These are phyloP conservation scores for Diaporthe batatas DNA, from an alignment of 2,329 filamentous ascomycete species.

Conservation along the genomic window DNA sequence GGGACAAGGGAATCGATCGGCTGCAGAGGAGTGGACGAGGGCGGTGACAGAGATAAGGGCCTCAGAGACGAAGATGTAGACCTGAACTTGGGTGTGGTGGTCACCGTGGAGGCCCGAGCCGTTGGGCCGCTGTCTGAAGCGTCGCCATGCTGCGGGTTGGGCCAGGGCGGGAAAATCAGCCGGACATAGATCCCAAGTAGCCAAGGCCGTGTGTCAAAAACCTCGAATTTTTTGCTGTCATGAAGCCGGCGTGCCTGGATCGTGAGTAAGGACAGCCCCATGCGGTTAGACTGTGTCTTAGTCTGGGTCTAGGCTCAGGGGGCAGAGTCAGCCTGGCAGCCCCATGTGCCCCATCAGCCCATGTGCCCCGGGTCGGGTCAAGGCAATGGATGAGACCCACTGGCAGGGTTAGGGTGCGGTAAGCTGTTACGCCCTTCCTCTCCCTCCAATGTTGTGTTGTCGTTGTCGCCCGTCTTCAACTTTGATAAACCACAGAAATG, in stretches of 20 bases:
- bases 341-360: no score
- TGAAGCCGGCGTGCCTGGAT: slow-evolving; percentile 26
- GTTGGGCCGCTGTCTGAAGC: slow-evolving; percentile 1
- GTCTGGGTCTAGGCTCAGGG: not conserved
- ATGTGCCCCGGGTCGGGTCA: not conserved
- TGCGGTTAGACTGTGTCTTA: not conserved
- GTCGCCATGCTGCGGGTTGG: slow-evolving; percentile 9
- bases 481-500: no score
- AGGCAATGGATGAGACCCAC: no score
- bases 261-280: slow-evolving; percentile 26
- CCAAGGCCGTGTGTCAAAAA: slow-evolving; percentile 28
- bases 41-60: slow-evolving; percentile 2
- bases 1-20: not conserved
- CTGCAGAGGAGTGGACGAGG: not conserved
- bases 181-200: not conserved
- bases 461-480: no score
- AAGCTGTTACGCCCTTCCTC: no score
- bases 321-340: not conserved
- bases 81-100: not conserved
- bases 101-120: slow-evolving; percentile 5
- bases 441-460: no score
- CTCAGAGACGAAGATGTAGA: not conserved
- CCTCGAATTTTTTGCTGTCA: slow-evolving; percentile 12
- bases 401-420: not conserved
- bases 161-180: not conserved